Base-by-base conservation (phyloP, 148 eudicot genomes). In the Fagopyrum tataricum region DNA sequence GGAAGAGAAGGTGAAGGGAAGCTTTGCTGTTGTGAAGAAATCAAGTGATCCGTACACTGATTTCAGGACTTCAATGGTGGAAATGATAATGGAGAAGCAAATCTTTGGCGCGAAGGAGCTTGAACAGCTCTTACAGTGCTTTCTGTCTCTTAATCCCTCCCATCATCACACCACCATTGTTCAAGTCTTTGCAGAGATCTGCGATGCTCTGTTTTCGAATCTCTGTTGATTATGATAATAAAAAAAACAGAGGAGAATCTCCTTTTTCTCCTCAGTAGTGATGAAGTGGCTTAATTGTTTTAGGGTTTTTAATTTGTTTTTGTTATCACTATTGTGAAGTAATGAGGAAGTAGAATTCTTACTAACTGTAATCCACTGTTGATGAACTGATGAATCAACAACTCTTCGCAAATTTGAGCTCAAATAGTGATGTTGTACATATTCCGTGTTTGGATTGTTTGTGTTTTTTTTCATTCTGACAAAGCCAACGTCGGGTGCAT, bases 1-100 rank as follows among this genome's bases (percentile, higher is more conserved):
- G 18, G 37, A 81, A 15, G 85, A 76, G 73, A 83, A 76, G 49
- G 89, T 87, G 74, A 83, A 81, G 78, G 88, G 80, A 6, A 86
- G 86, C 41, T 79, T 86, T 70, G 92, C 96, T 2, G 87, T 90
- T 55, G 87, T 86, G 75, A 90, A 90, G 79, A 79, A 84, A 24
- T 90, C 96, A 49, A 86, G 85, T 64, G 92, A 90, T 77, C 96
- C 96, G 20, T 85, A 90, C 70, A 82, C 49, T 48, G 96, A 90
- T 81, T 90, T 90, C 76, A 86, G 89, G 75, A 81, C 74, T 20
- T 90, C 96, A 51, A 90, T 90, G 96, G 88, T 86, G 76, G 92
- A 90, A 47, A 90, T 90, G 96, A 88, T 88, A 23, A 83, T 90
- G 11, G 91, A 90, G 81, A 86, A 75, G 74, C 87, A 87, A 77